Percentiles rank a stretch among this genome's conserved stretches.
These are phyloP conservation scores for Isabelozyma pseudorhagii DNA, from an alignment of 805 yeast genomes.

Conservation along the genomic window DNA sequence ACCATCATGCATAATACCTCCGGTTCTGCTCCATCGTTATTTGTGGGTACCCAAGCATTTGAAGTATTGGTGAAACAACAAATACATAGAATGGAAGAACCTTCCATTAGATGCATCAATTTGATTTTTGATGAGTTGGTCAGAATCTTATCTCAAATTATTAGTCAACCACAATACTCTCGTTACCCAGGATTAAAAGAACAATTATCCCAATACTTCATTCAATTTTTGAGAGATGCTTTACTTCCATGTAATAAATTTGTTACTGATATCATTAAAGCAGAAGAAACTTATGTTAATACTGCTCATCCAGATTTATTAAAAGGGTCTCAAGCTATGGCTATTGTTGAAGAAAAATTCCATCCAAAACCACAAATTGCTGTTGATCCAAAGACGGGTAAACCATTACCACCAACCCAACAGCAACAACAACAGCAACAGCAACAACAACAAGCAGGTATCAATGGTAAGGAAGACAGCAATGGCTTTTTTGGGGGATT, in stretches of 20 bases:
- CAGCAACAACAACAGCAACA: constrained; percentile 25
- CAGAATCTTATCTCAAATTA: constrained; percentile 80
- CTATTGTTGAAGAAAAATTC: constrained; percentile 82
- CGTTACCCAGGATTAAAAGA: constrained; percentile 92
- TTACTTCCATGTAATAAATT: constrained; percentile 82
- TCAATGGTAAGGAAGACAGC: constrained; percentile 38
- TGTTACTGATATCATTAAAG: constrained; percentile 74
- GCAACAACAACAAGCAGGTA: constrained; percentile 7
- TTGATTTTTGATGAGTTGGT: constrained; percentile 93
- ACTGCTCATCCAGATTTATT: constrained; percentile 97
- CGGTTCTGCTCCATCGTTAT: constrained; percentile 93
- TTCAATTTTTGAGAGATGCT: constrained; percentile 75
- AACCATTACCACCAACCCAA: constrained; percentile 56
- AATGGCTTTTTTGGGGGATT: constrained; percentile 94
- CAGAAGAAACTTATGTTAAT: constrained; percentile 93
- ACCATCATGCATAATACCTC: constrained; percentile 96
- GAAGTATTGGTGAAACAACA: constrained; percentile 94
- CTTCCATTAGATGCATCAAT: constrained; percentile 81
- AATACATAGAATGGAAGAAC: constrained; percentile 92
- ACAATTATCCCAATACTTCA: constrained; percentile 73
- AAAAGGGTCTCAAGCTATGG: constrained; percentile 94
- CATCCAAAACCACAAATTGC: constrained; percentile 72
- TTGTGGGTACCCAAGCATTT: constrained; percentile 96
- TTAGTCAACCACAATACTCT: constrained; percentile 75
- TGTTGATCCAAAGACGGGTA: constrained; percentile 88